Evolutionary conservation across 2,329 filamentous ascomycete species (phyloP).

Genomic region (Aspergillus costaricaensis): DNA sequence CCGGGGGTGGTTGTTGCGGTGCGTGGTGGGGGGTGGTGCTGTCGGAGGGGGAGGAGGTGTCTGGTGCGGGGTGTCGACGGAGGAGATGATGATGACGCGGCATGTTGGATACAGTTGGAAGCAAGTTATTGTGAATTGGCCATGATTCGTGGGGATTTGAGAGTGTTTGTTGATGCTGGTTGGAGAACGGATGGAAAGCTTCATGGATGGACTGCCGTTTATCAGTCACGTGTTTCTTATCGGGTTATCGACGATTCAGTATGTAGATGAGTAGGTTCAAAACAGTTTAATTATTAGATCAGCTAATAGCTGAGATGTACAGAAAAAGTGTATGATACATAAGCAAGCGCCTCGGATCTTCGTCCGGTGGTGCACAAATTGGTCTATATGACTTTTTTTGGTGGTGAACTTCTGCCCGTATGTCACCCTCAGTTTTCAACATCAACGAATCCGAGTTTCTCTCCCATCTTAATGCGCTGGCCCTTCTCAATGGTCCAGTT

Average conservation of each 20-base stretch:
- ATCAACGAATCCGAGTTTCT: conserved; percentile 75
- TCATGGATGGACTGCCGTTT: background rate
- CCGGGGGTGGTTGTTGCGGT: conserved; percentile 9
- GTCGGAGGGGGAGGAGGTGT: conserved; percentile 8
- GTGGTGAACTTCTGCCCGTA: background rate
- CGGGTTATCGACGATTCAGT: too few species aligned
- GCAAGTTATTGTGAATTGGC: background rate
- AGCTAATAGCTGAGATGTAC: background rate
- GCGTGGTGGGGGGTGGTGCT: background rate
- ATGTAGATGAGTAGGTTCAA: too few species aligned
- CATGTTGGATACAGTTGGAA: conserved; percentile 15
- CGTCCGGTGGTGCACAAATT: background rate
- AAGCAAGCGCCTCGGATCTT: background rate
- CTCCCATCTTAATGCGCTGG: conserved; percentile 83
- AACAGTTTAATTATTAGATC: background rate
- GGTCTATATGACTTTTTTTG: background rate
- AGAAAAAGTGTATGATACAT: background rate
- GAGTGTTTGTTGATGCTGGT: background rate
- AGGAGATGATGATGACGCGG: conserved; percentile 23
- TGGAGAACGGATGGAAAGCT: background rate
- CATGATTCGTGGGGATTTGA: background rate
- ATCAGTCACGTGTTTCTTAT: conserved; percentile 7
- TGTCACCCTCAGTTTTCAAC: conserved; percentile 16
- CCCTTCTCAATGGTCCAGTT: conserved; percentile 85
- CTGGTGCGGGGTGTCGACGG: conserved; percentile 6